Evolutionary conservation across 352 stramenopile species (phyloP).

Genomic region (Pythium periplocum): DNA sequence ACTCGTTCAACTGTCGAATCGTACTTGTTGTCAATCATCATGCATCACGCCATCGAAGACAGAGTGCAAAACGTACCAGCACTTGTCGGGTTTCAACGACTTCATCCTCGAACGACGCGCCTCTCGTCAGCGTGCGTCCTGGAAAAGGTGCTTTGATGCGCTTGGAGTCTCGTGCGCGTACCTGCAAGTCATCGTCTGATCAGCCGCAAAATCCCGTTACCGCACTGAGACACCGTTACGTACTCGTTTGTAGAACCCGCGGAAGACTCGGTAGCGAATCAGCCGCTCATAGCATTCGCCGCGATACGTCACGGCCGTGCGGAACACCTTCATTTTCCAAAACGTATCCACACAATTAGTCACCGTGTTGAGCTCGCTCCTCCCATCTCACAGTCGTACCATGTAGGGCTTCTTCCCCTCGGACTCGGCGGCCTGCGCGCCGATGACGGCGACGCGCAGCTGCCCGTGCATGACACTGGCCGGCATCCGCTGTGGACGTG

Average conservation of each 20-base stretch:
- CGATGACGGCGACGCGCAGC: constrained; percentile 63
- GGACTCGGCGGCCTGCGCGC: constrained; percentile 38
- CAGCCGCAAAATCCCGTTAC: not conserved
- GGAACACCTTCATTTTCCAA: constrained; percentile 41
- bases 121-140: too few species aligned
- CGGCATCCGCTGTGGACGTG: not conserved
- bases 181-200: not conserved
- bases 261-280: constrained; percentile 65
- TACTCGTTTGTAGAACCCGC: constrained; percentile 31
- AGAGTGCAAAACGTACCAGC: constrained; percentile 7
- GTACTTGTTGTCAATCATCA: too few species aligned
- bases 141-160: too few species aligned
- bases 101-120: too few species aligned
- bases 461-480: constrained; percentile 25
- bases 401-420: constrained; percentile 44
- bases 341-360: constrained; percentile 1
- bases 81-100: too few species aligned
- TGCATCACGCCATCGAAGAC: too few species aligned
- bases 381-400: constrained; percentile 15
- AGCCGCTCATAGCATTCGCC: constrained; percentile 65
- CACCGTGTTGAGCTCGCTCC: not conserved
- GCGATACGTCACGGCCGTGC: constrained; percentile 58
- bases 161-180: too few species aligned
- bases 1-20: constrained; percentile 52
- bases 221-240: not conserved